Conservation (phyloP, 2,329 filamentous ascomycete species). For the Chaetomiaceae sp. region DNA sequence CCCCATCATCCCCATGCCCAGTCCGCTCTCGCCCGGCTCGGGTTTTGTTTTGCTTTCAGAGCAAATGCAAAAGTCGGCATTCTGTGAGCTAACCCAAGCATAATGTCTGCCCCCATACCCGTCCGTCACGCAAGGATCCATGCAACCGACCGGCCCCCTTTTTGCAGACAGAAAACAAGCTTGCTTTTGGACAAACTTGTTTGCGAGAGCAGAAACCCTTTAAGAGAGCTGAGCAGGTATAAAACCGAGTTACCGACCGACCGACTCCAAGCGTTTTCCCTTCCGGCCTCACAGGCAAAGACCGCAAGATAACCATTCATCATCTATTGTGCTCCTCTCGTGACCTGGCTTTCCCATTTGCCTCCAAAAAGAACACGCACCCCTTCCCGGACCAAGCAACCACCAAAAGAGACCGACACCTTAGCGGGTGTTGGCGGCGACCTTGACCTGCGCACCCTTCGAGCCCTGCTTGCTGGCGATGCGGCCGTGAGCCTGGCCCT, state of each 20-base stretch:
- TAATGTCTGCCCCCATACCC: constrained; percentile 23
- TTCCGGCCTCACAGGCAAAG: constrained; percentile 24
- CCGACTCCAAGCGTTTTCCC: constrained; percentile 27
- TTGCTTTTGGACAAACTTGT: constrained; percentile 24
- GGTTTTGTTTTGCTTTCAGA: constrained; percentile 19
- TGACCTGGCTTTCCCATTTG: constrained; percentile 12
- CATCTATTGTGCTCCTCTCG: constrained; percentile 20
- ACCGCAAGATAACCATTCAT: constrained; percentile 24
- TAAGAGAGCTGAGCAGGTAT: constrained; percentile 26
- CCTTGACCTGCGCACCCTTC: constrained; percentile 84
- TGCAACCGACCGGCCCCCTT: constrained; percentile 27
- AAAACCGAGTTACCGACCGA: constrained; percentile 29
- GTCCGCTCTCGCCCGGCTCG: not conserved
- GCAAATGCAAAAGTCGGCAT: constrained; percentile 30
- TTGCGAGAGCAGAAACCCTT: constrained; percentile 23
- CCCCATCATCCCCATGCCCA: not conserved
- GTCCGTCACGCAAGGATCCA: constrained; percentile 28
- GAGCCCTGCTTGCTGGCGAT: constrained; percentile 96
- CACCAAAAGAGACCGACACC: constrained; percentile 18
- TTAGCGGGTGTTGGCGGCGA: constrained; percentile 83
- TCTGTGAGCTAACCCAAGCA: constrained; percentile 32
- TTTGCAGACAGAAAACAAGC: constrained; percentile 19
- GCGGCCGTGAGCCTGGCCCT: constrained; percentile 67
- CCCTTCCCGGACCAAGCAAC: constrained; percentile 18
- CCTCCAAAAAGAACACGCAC: constrained; percentile 17